Conservation (phyloP, 768 basidiomycete genomes). For the Artomyces pyxidatus region DNA sequence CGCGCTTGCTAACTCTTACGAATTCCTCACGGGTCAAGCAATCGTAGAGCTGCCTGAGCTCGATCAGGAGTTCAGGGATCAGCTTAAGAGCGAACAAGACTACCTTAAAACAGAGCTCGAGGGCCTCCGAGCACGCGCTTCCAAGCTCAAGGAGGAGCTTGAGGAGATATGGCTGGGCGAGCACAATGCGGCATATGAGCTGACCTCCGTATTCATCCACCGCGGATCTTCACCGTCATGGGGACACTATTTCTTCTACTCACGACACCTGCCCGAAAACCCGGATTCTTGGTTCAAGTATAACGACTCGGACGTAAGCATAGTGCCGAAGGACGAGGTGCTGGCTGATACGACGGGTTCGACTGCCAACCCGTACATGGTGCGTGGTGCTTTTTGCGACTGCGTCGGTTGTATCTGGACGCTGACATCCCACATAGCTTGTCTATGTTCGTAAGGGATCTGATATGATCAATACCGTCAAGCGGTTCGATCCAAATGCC, state of each 20-base stretch:
- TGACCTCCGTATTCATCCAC: conserved; percentile 93
- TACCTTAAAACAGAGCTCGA: conserved; percentile 50
- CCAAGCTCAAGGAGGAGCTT: conserved; percentile 54
- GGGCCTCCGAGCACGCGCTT: conserved; percentile 39
- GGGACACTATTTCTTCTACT: conserved; percentile 96
- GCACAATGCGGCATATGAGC: conserved; percentile 66
- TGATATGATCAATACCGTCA: conserved; percentile 75
- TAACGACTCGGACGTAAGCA: conserved; percentile 83
- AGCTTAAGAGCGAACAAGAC: conserved; percentile 46
- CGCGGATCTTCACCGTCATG: conserved; percentile 81
- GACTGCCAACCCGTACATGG: conserved; percentile 86
- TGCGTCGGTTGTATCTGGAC: neutral
- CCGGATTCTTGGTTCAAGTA: conserved; percentile 93
- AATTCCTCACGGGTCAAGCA: conserved; percentile 51
- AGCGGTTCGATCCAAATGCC: conserved; percentile 39
- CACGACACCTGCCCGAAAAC: conserved; percentile 71
- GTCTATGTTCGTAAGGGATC: conserved; percentile 78
- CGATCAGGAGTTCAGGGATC: conserved; percentile 47
- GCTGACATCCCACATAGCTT: conserved; percentile 37
- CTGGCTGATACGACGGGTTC: conserved; percentile 85
- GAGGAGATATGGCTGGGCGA: conserved; percentile 71
- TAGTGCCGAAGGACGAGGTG: conserved; percentile 74
- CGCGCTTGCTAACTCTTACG: conserved; percentile 45
- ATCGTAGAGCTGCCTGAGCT: conserved; percentile 37
- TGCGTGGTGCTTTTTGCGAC: conserved; percentile 27